These are phyloP conservation scores for Nemania sp. DNA, from an alignment of 2,329 filamentous ascomycete genomes.

Conservation along the genomic window DNA sequence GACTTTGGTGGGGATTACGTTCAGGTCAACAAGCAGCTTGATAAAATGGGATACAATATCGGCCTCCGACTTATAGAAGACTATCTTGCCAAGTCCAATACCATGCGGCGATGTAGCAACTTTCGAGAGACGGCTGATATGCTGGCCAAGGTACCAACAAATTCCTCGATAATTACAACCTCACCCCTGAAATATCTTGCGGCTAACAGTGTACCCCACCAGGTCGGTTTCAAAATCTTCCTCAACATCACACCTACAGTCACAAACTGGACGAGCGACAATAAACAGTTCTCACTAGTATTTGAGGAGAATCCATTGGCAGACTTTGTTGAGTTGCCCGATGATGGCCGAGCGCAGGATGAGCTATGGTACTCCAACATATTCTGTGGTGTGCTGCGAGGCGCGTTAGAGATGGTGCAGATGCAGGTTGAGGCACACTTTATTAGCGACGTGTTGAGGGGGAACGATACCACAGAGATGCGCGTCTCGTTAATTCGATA, in stretches of 20 bases:
- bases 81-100: conserved; percentile 95
- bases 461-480: conserved; percentile 98
- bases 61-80: conserved; percentile 96
- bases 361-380: conserved; percentile 99
- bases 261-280: conserved; percentile 95
- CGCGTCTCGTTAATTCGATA: conserved; percentile 90
- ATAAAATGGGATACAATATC: conserved; percentile 99
- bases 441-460: conserved; percentile 90
- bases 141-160: conserved; percentile 80
- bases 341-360: conserved; percentile 94
- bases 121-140: conserved; percentile 97
- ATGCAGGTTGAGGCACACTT: conserved; percentile 99
- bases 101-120: conserved; percentile 87
- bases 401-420: conserved; percentile 97
- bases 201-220: conserved; percentile 40
- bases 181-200: not conserved
- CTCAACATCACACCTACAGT: conserved; percentile 94
- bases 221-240: conserved; percentile 99
- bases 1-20: conserved; percentile 95
- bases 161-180: not conserved
- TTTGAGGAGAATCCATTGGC: conserved; percentile 98
- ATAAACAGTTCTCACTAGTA: conserved; percentile 93
- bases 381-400: conserved; percentile 89
- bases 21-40: conserved; percentile 96
- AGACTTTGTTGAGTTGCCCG: conserved; percentile 96